These are phyloP conservation scores for Phytopythium boreale DNA, from an alignment of 352 stramenopile species.

Conservation along the genomic window DNA sequence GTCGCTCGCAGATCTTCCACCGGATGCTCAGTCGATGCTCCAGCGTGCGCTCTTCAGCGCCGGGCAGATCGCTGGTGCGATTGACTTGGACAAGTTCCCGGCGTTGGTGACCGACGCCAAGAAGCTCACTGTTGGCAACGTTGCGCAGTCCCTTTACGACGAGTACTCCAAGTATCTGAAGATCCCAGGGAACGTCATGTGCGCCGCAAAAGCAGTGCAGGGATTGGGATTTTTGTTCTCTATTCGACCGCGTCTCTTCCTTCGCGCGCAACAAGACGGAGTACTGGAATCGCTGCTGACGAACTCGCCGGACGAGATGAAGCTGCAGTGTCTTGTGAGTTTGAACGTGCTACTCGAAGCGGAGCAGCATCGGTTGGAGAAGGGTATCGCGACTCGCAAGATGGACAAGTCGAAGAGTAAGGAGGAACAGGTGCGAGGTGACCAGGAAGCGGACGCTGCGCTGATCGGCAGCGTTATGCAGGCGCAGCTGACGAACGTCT, in stretches of 20 bases:
- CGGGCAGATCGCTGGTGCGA: conserved; percentile 59
- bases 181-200: conserved; percentile 38
- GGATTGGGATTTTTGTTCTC: conserved; percentile 81
- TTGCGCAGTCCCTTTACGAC: conserved; percentile 63
- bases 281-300: conserved; percentile 52
- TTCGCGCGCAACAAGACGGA: conserved; percentile 70
- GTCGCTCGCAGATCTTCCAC: conserved; percentile 31
- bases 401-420: conserved; percentile 62
- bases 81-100: conserved; percentile 57
- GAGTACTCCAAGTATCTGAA: conserved; percentile 50
- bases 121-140: conserved; percentile 40
- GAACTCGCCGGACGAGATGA: conserved; percentile 37
- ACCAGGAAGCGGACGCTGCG: conserved; percentile 81
- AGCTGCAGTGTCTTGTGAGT: conserved; percentile 68
- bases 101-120: conserved; percentile 22
- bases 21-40: conserved; percentile 42
- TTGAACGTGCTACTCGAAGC: conserved; percentile 66
- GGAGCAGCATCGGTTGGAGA: conserved; percentile 71
- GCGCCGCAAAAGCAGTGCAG: conserved; percentile 73
- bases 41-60: conserved; percentile 72
- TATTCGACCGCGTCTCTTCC: conserved; percentile 56
- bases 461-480: conserved; percentile 88
- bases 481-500: conserved; percentile 65
- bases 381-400: conserved; percentile 31
- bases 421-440: conserved; percentile 75